phyloP scores from a whole-genome alignment of 192 early-diverging fungal genomes.

The Chytriomyces sp. region DNA sequence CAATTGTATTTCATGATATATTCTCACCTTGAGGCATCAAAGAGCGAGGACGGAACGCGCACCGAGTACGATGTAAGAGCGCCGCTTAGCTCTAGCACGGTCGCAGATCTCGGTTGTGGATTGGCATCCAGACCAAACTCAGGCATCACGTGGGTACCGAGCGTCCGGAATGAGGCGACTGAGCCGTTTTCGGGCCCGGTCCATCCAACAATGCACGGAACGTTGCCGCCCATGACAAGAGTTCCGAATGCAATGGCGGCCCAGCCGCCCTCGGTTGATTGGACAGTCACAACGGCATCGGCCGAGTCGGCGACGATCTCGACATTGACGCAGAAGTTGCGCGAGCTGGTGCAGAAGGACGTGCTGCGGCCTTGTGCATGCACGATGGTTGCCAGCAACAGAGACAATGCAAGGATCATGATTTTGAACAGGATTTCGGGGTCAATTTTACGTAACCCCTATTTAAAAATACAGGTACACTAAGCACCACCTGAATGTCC shows the following conservation, averaged over 20 bases:
- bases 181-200: constrained; percentile 17
- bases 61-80: neutral
- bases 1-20: neutral
- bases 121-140: neutral
- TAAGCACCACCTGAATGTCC: no score
- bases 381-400: no score
- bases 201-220: constrained; percentile 34
- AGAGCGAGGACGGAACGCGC: neutral
- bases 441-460: no score
- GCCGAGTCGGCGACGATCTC: neutral
- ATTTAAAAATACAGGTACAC: no score
- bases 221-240: constrained; percentile 26
- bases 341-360: neutral
- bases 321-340: neutral
- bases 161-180: constrained; percentile 30
- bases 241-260: constrained; percentile 37
- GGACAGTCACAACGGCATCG: constrained; percentile 25
- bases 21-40: neutral
- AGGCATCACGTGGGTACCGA: constrained; percentile 18
- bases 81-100: neutral
- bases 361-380: neutral
- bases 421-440: no score
- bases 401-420: no score
- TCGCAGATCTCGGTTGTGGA: no score
- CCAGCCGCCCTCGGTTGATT: constrained; percentile 41